Conservation (phyloP, 2,329 filamentous ascomycete genomes). For the Aspergillus latus region DNA sequence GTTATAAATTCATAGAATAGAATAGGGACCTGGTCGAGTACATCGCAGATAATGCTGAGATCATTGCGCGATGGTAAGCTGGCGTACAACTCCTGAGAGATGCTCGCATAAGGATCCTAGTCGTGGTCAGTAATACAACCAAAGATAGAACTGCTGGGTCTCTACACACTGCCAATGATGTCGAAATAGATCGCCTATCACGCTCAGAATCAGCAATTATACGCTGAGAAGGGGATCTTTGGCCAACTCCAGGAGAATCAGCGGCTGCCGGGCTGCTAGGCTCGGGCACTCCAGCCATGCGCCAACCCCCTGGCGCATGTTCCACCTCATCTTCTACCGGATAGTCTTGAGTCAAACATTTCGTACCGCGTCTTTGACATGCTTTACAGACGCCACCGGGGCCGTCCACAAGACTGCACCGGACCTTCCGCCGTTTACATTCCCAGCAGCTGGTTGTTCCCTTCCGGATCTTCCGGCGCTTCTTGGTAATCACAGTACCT, state of each 20-base stretch:
- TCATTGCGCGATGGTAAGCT: slow-evolving; percentile 44
- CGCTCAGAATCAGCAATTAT: neutral
- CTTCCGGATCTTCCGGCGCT: slow-evolving; percentile 9
- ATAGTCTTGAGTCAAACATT: slow-evolving; percentile 53
- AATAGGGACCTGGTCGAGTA: slow-evolving; percentile 32
- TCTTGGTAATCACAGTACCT: neutral
- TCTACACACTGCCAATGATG: neutral
- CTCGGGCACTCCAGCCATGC: neutral
- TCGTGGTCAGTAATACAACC: neutral
- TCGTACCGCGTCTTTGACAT: slow-evolving; percentile 19
- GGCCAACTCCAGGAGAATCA: neutral
- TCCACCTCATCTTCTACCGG: slow-evolving; percentile 32
- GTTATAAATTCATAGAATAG: slow-evolving; percentile 42
- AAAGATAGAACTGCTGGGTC: neutral
- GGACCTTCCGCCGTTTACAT: slow-evolving; percentile 9
- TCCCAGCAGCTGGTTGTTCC: slow-evolving; percentile 13
- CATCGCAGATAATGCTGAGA: slow-evolving; percentile 36
- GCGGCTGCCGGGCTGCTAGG: neutral
- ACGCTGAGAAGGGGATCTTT: neutral
- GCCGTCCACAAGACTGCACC: neutral
- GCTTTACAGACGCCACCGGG: slow-evolving; percentile 14
- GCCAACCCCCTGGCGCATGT: neutral
- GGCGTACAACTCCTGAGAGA: slow-evolving; percentile 35
- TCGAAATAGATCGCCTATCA: neutral
- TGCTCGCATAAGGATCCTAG: neutral